A percentile compares a stretch with the other conserved stretches of the same genome.
These are phyloP conservation scores for Monosporozyma siamensis DNA, from an alignment of 805 yeast species.

Conservation along the genomic window DNA sequence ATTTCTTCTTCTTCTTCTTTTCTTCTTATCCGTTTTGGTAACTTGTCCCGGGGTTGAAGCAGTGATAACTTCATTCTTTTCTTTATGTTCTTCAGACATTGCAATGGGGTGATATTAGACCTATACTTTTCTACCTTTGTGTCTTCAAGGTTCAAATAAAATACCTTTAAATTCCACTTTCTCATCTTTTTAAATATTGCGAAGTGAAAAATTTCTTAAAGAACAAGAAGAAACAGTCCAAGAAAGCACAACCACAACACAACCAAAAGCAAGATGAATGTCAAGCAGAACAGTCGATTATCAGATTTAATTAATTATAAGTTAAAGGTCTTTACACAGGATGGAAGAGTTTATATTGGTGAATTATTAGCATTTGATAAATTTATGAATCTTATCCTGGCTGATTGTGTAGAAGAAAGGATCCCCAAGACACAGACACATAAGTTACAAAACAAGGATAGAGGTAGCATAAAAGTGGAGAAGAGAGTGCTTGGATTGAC, in stretches of 20 bases:
- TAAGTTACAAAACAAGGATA: constrained; percentile 24
- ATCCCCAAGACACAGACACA: constrained; percentile 47
- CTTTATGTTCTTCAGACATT: constrained; percentile 8
- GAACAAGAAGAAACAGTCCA: no score
- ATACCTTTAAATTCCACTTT: neutral
- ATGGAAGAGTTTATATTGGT: constrained; percentile 71
- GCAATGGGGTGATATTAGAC: no score
- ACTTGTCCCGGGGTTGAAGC: constrained; percentile 1
- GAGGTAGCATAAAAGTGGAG: constrained; percentile 44
- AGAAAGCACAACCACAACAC: no score
- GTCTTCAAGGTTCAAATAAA: no score
- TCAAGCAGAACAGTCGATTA: constrained; percentile 22
- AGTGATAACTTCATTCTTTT: constrained; percentile 10
- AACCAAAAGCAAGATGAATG: constrained; percentile 11
- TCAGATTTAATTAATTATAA: constrained; percentile 65
- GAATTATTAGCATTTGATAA: constrained; percentile 80
- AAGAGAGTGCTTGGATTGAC: constrained; percentile 73
- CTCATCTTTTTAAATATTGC: neutral
- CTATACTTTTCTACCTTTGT: no score
- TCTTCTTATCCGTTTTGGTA: constrained; percentile 5
- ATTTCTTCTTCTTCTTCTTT: constrained; percentile 37
- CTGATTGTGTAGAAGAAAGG: constrained; percentile 78
- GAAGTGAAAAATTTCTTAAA: neutral
- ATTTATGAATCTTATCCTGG: constrained; percentile 75
- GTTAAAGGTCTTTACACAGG: constrained; percentile 65